These are phyloP conservation scores for Beauveria australis DNA, from an alignment of 2,329 filamentous ascomycete species.

Conservation along the genomic window DNA sequence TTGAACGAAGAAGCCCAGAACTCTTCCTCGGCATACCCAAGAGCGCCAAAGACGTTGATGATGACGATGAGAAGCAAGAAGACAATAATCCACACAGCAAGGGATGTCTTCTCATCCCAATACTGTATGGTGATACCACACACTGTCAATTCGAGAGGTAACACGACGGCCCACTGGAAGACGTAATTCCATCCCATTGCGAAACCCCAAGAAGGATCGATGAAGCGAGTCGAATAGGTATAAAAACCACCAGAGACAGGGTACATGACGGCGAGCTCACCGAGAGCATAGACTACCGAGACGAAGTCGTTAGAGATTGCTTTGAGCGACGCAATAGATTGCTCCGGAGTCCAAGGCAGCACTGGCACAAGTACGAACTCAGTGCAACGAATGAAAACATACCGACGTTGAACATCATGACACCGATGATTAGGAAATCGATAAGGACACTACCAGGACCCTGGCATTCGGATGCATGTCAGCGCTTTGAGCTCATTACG, in stretches of 20 bases:
- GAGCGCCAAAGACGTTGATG: constrained; percentile 48
- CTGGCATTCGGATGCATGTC: constrained; percentile 8
- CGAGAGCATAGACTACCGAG: constrained; percentile 44
- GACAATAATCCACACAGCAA: constrained; percentile 44
- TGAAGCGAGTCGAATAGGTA: constrained; percentile 52
- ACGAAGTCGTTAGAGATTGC: background rate
- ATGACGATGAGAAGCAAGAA: constrained; percentile 41
- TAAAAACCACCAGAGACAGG: constrained; percentile 57
- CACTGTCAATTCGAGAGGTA: constrained; percentile 44
- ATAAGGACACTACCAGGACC: constrained; percentile 37
- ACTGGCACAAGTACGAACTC: background rate
- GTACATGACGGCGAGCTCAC: constrained; percentile 53
- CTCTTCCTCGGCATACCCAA: constrained; percentile 47
- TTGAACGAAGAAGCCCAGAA: constrained; percentile 49
- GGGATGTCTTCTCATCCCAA: constrained; percentile 39
- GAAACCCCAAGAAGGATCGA: constrained; percentile 53
- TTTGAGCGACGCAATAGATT: background rate
- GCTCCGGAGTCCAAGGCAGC: background rate
- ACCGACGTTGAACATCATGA: constrained; percentile 53
- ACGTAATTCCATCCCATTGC: constrained; percentile 43
- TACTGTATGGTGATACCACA: constrained; percentile 42
- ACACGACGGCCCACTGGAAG: constrained; percentile 42
- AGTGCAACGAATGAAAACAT: constrained; percentile 11
- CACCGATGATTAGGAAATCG: constrained; percentile 47
- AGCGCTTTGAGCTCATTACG: background rate